Percentiles rank a stretch among this genome's conserved stretches.
Evolutionary conservation across 2,329 filamentous ascomycete species (phyloP).

Genomic region (Fusarium sambucinum): DNA sequence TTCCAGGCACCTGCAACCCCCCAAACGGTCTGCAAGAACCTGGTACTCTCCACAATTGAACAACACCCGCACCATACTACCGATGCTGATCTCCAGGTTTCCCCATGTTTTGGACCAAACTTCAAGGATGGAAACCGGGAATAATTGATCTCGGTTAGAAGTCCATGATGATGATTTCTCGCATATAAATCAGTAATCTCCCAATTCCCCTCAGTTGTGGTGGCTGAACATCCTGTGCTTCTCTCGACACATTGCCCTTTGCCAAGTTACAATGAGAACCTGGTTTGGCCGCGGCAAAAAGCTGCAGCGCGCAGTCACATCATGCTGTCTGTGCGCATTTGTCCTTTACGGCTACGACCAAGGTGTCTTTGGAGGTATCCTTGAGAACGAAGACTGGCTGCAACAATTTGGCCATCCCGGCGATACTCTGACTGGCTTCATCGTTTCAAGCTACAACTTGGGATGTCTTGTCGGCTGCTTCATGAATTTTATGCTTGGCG

Average conservation of each 20-base stretch:
- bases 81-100: not conserved
- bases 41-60: not conserved
- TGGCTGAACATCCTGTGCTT: too few relatives aligned
- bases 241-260: too few relatives aligned
- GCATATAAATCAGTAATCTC: not conserved
- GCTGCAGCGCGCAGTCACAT: constrained; percentile 40
- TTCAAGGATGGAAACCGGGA: not conserved
- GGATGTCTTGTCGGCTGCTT: constrained; percentile 59
- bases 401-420: constrained; percentile 45
- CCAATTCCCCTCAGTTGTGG: not conserved
- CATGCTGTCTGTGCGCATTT: constrained; percentile 45
- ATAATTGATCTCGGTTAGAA: not conserved
- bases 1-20: not conserved
- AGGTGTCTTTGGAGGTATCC: constrained; percentile 61
- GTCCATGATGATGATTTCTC: not conserved
- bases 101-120: not conserved
- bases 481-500: constrained; percentile 63
- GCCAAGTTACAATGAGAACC: constrained; percentile 19
- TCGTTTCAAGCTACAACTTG: constrained; percentile 54
- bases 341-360: constrained; percentile 60
- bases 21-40: too few relatives aligned
- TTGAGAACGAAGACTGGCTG: constrained; percentile 60
- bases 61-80: too few relatives aligned
- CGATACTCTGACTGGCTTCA: constrained; percentile 48
- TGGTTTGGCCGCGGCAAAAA: constrained; percentile 45